Conservation (phyloP, 768 basidiomycete species). For the Crucibulum laeve region DNA sequence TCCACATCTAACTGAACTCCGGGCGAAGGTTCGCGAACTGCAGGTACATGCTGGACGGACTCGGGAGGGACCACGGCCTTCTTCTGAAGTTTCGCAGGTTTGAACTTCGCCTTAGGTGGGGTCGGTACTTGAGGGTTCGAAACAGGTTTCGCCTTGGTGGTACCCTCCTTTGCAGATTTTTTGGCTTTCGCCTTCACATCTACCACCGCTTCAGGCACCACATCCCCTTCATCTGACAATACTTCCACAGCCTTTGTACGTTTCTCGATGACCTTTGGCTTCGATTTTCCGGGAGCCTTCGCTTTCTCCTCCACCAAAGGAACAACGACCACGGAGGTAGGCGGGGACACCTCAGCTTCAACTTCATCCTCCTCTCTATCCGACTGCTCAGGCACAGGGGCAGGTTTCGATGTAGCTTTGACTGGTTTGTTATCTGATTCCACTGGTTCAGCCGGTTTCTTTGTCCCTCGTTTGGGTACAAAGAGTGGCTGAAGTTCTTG, state of each 20-base stretch:
- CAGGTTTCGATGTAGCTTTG: not conserved
- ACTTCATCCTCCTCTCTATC: too few relatives aligned
- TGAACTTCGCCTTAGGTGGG: constrained; percentile 2
- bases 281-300: constrained; percentile 6
- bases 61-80: not conserved
- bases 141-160: not conserved
- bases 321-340: not conserved
- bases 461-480: constrained; percentile 16
- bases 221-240: constrained; percentile 34
- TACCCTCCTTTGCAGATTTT: not conserved
- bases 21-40: constrained; percentile 1
- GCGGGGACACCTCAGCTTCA: not conserved
- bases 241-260: constrained; percentile 34
- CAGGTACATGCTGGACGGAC: not conserved
- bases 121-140: not conserved
- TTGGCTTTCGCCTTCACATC: constrained; percentile 5
- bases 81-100: constrained; percentile 6
- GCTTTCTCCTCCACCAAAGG: constrained; percentile 6
- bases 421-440: not conserved
- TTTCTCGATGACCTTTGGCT: constrained; percentile 9
- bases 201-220: constrained; percentile 11
- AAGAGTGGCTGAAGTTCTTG: constrained; percentile 13
- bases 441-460: not conserved
- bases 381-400: too few relatives aligned
- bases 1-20: constrained; percentile 15